Base-by-base conservation (phyloP, 139 green algal genomes). In the Edaphochlamys debaryana region DNA sequence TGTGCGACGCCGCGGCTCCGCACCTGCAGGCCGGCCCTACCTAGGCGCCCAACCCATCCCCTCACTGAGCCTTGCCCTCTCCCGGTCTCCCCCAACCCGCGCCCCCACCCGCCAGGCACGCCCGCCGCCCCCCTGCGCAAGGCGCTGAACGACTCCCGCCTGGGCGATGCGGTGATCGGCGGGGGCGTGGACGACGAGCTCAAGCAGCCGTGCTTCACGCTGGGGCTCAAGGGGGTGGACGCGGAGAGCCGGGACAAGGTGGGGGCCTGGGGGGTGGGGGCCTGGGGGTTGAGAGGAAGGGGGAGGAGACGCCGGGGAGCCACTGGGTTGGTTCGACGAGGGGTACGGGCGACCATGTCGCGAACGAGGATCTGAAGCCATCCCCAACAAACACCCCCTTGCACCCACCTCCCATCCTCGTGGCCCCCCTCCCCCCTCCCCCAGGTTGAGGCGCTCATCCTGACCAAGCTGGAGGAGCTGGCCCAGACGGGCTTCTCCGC, bases 161-260 rank as follows among this genome's bases (percentile, higher is more conserved):
- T 99, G 64, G 97, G 97, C 13, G 95, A 97, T 75, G 91, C 93
- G 9, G 86, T 99, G 19, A 94, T 98, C 42, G 96, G 96, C 29
- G 94, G 94, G 23, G 97, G 97, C n/a, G 83, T 99, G 30, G 94
- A 98, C 72, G 95, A 97, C 84, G 96, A 99, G 86, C 94, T 99
- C 45, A 91, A 93, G 69, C 95, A 98, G 93, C 94, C 94, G 36
- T 91, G 93, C 58, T 98, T 98, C 92, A 92, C 87, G 40, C 66
- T 98, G 63, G 95, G 95, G 9, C 90, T 98, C 34, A 97, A 98
- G 94, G 96, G 96, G 25, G 95, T 98, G 23, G 89, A 93, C 45
- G 74, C 91, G 4, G 85, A 79, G 42, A 89, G 98, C 79, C 63
- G 87, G 34, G 89, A 90, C 37, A 95, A 96, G 89, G 92, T 94